phyloP scores from a whole-genome alignment of 495 filamentous ascomycete genomes.

The Paragyromitra xinjiangensis region DNA sequence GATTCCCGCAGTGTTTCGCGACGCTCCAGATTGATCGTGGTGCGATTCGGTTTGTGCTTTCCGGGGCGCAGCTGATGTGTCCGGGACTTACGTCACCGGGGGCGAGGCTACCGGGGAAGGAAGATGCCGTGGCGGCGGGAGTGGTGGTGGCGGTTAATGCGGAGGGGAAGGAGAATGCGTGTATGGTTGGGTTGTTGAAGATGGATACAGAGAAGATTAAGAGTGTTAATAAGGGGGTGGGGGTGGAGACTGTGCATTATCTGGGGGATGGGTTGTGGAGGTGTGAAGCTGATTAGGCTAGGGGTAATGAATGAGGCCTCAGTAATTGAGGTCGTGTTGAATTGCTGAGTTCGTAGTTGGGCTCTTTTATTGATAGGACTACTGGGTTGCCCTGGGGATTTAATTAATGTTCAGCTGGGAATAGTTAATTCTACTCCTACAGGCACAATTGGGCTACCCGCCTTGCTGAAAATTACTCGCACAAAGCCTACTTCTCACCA shows the following conservation, averaged over 20 bases:
- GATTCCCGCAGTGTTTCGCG: constrained; percentile 72
- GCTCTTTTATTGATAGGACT: too few species aligned
- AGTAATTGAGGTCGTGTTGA: too few species aligned
- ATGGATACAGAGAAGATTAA: constrained; percentile 92
- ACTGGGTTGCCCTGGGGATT: too few species aligned
- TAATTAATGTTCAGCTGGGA: too few species aligned
- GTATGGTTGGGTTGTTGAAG: constrained; percentile 84
- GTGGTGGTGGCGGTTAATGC: constrained; percentile 86
- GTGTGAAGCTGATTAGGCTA: constrained; percentile 70
- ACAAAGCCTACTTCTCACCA: too few species aligned
- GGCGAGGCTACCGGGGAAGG: constrained; percentile 73
- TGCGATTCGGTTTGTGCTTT: constrained; percentile 94
- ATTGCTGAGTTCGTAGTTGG: too few species aligned
- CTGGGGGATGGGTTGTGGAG: constrained; percentile 94
- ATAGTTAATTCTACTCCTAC: too few species aligned
- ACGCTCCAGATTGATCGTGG: constrained; percentile 84
- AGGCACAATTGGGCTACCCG: too few species aligned
- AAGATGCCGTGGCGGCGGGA: constrained; percentile 73
- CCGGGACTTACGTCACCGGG: constrained; percentile 86
- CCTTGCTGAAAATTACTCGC: too few species aligned
- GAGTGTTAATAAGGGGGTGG: constrained; percentile 89
- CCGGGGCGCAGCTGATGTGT: constrained; percentile 92
- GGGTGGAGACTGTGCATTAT: constrained; percentile 91
- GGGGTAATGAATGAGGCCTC: neutral
- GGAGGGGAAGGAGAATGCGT: constrained; percentile 92